phyloP scores from a whole-genome alignment of 441 rosid genomes.

The Eruca vesicaria region DNA sequence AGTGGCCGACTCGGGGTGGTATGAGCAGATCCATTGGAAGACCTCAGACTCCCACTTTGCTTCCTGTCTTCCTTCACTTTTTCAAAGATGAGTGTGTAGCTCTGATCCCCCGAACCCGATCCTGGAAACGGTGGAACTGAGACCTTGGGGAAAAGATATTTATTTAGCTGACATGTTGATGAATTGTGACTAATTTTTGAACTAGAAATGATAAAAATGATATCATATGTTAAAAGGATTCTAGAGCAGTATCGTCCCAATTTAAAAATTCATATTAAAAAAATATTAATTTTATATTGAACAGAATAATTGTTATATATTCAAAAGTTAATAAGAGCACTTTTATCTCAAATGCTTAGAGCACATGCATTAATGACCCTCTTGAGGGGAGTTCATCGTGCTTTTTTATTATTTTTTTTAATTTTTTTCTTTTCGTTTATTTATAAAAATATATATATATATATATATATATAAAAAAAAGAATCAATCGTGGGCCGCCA shows the following conservation, averaged over 20 bases:
- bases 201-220: background rate
- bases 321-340: too few species aligned
- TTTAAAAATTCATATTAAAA: too few species aligned
- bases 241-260: background rate
- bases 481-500: too few species aligned
- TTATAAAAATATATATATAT: too few species aligned
- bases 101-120: constrained; percentile 23
- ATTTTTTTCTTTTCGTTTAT: too few species aligned
- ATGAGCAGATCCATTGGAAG: constrained; percentile 15
- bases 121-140: constrained; percentile 31
- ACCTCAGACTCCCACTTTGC: background rate
- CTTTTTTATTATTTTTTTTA: too few species aligned
- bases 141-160: background rate
- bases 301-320: too few species aligned
- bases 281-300: too few species aligned
- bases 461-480: too few species aligned
- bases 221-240: background rate
- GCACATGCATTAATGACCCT: too few species aligned
- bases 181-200: background rate
- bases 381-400: too few species aligned
- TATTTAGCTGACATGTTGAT: background rate
- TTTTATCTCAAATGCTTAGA: too few species aligned
- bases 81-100: constrained; percentile 33
- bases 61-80: constrained; percentile 28
- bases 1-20: constrained; percentile 19